Base-by-base conservation (phyloP, 148 eudicot genomes). In the Camellia lanceoleosa region DNA sequence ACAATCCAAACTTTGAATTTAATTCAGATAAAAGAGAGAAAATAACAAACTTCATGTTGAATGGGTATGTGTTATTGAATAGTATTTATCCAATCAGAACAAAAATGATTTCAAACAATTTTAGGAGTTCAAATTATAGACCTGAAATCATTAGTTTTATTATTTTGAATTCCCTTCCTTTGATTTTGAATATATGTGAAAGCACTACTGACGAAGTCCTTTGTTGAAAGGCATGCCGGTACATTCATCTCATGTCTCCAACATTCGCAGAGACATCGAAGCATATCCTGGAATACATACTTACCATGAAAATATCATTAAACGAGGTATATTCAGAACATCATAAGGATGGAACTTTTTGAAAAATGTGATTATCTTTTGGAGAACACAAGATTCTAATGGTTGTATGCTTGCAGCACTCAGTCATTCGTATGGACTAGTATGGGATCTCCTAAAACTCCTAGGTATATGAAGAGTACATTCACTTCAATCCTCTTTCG, bases 381-480 rank as follows among this genome's bases (percentile, higher is more conserved):
- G 15, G 16, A 42, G n/a, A 56, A 38, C 23, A 64, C 61, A 74
- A 56, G 49, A 18, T 58, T 74, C 51, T 58, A 16, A 30, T 58
- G 13, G n/a, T 30, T 23, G 11, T 55, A 42, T 12, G 30, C 44
- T 74, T 74, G 43, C 65, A 74, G 77, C 65, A 16, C 63, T 74
- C 77, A 14, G 44, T 38, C 47, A 58, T 55, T 2, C 41, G 65
- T 74, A 74, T 16, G 49, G 77, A 58, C 65, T n/a, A 42, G 49
- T 43, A 16, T 74, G 77, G 65, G 47, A 58, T 16, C 23, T 74
- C 13, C 77, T 74, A 41, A 74, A 74, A 58, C 44, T 74, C 77
- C 3, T 56, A 11, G 65, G 77, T 23, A 23, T 74, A 74, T 3
- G 77, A 73, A 58, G 13, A 41, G 51, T 16, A 6, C 44, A 8